These are phyloP conservation scores for Melampsora larici-populina DNA, from an alignment of 1,284 basidiomycete genomes.

Conservation along the genomic window DNA sequence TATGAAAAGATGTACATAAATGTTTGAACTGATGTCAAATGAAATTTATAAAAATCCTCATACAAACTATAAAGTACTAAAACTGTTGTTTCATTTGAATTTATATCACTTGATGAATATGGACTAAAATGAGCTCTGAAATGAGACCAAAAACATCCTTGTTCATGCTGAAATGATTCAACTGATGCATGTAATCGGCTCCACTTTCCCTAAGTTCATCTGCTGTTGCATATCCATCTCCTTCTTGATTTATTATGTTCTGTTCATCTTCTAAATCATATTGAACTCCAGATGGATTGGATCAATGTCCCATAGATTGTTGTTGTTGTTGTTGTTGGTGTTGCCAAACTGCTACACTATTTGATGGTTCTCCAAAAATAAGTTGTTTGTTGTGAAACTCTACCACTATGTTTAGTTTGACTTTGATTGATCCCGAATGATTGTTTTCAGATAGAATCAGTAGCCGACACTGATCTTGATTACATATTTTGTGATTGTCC, in stretches of 20 bases:
- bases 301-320: not conserved
- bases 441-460: slow-evolving; percentile 58
- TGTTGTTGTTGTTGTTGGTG: slow-evolving; percentile 22
- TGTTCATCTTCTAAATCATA: not conserved
- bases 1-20: no score
- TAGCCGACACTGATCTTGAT: slow-evolving; percentile 16
- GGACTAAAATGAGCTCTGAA: slow-evolving; percentile 84
- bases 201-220: slow-evolving; percentile 38
- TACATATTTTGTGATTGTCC: slow-evolving; percentile 17
- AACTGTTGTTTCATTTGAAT: slow-evolving; percentile 59
- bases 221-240: slow-evolving; percentile 36
- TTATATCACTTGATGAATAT: slow-evolving; percentile 52
- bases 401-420: slow-evolving; percentile 15
- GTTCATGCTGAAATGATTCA: slow-evolving; percentile 93
- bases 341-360: slow-evolving; percentile 6
- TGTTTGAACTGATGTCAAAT: slow-evolving; percentile 76
- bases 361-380: slow-evolving; percentile 15
- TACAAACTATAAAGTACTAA: slow-evolving; percentile 91
- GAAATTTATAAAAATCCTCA: slow-evolving; percentile 98
- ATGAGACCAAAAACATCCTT: slow-evolving; percentile 93
- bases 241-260: not conserved
- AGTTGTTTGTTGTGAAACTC: slow-evolving; percentile 34
- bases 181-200: slow-evolving; percentile 63
- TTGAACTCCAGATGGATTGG: slow-evolving; percentile 56
- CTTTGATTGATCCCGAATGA: not conserved